Conservation (phyloP, 1,284 basidiomycete species). For the Boletus semigastroideus region DNA sequence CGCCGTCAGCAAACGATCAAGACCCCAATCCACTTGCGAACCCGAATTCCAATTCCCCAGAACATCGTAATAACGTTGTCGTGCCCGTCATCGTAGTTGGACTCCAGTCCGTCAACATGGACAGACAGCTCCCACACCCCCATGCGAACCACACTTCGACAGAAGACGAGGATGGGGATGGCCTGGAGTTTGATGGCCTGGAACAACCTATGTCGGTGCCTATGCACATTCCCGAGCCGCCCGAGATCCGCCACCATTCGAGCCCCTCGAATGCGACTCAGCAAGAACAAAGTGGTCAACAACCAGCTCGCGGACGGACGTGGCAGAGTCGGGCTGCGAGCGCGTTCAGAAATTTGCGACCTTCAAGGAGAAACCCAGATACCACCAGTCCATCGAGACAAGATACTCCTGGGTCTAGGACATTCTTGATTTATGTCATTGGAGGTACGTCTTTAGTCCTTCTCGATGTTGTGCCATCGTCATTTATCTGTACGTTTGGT, state of each 20-base stretch:
- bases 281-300: conserved; percentile 24
- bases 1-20: conserved; percentile 13
- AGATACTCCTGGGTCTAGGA: conserved; percentile 55
- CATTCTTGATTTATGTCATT: conserved; percentile 81
- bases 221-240: conserved; percentile 29
- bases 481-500: conserved; percentile 9
- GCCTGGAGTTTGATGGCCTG: conserved; percentile 26
- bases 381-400: conserved; percentile 24
- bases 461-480: not conserved
- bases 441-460: conserved; percentile 48
- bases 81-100: conserved; percentile 81
- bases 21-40: conserved; percentile 11
- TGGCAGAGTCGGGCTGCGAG: conserved; percentile 56
- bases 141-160: conserved; percentile 11
- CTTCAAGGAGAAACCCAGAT: conserved; percentile 38
- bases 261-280: conserved; percentile 11
- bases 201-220: conserved; percentile 28
- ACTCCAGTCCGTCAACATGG: conserved; percentile 65
- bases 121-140: conserved; percentile 31
- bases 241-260: conserved; percentile 20
- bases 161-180: conserved; percentile 29
- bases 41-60: conserved; percentile 10
- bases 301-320: conserved; percentile 28
- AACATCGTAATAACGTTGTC: conserved; percentile 44
- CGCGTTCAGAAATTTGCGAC: conserved; percentile 54